A percentile compares a stretch with the other conserved stretches of the same genome.
phyloP scores from a whole-genome alignment of 2,329 filamentous ascomycete genomes.

The Aspergillus sp. region DNA sequence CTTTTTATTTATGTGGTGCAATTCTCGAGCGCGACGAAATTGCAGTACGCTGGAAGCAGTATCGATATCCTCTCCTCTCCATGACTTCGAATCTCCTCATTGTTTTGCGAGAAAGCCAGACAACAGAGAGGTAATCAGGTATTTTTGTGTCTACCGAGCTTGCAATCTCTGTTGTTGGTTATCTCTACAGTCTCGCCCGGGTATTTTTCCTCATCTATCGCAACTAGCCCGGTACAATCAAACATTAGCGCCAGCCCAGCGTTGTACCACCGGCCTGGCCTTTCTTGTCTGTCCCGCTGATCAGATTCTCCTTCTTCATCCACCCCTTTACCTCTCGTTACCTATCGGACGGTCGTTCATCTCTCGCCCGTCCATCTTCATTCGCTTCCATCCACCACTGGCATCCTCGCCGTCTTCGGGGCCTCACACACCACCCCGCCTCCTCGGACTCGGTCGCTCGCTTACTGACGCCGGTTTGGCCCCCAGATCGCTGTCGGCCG shows the following conservation, averaged over 20 bases:
- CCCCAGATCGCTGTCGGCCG: no score
- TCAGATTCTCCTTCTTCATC: background rate
- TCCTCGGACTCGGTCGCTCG: conserved; percentile 2
- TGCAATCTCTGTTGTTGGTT: no score
- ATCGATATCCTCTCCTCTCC: no score
- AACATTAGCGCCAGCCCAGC: background rate
- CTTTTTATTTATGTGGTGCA: background rate
- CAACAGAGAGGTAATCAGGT: no score
- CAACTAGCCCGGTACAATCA: no score
- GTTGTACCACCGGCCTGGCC: background rate
- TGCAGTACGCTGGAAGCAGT: no score
- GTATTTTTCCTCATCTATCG: no score
- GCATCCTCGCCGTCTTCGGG: background rate
- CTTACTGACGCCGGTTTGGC: background rate
- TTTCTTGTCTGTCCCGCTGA: background rate
- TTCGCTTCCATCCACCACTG: background rate
- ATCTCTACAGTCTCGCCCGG: no score
- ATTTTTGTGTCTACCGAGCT: no score
- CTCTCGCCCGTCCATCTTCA: background rate
- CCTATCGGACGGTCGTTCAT: background rate
- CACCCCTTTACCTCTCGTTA: background rate
- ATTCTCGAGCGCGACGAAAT: no score
- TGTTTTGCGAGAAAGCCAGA: no score
- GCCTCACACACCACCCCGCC: background rate
- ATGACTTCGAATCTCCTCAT: no score